phyloP scores from a whole-genome alignment of 140 eudicot genomes.

The Oenanthe javanica region DNA sequence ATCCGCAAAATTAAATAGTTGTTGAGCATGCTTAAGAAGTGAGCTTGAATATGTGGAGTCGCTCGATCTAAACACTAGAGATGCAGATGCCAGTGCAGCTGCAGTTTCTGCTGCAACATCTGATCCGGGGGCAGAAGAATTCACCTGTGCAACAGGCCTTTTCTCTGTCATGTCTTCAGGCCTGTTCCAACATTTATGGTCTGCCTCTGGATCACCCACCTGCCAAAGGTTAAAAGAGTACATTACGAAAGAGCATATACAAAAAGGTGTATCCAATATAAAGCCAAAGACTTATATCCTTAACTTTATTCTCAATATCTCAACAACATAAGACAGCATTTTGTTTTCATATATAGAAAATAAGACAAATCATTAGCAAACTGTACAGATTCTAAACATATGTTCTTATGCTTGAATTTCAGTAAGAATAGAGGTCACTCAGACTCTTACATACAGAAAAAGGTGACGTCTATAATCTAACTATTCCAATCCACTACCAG shows the following conservation, averaged over 20 bases:
- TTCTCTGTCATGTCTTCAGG: constrained; percentile 80
- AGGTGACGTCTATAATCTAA: neutral
- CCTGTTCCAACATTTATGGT: constrained; percentile 88
- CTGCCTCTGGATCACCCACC: constrained; percentile 84
- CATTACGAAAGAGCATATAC: neutral
- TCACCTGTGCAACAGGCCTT: constrained; percentile 67
- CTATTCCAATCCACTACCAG: neutral
- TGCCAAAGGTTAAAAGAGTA: constrained; percentile 22
- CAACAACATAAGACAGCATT: neutral
- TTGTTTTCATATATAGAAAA: neutral
- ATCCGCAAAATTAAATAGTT: constrained; percentile 73
- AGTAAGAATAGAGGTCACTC: neutral
- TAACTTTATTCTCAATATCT: neutral
- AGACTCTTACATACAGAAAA: neutral
- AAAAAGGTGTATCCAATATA: neutral
- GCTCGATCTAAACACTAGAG: constrained; percentile 62
- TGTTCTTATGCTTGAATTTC: neutral
- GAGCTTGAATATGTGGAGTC: constrained; percentile 56
- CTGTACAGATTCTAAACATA: neutral
- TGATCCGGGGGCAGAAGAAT: constrained; percentile 69
- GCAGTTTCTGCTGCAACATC: constrained; percentile 98
- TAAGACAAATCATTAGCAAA: neutral
- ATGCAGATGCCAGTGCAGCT: constrained; percentile 96
- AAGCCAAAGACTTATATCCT: neutral
- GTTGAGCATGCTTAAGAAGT: constrained; percentile 74